A percentile compares a stretch with the other conserved stretches of the same genome.
phyloP scores from a whole-genome alignment of 495 filamentous ascomycete species.

The Baudoinia panamericana region DNA sequence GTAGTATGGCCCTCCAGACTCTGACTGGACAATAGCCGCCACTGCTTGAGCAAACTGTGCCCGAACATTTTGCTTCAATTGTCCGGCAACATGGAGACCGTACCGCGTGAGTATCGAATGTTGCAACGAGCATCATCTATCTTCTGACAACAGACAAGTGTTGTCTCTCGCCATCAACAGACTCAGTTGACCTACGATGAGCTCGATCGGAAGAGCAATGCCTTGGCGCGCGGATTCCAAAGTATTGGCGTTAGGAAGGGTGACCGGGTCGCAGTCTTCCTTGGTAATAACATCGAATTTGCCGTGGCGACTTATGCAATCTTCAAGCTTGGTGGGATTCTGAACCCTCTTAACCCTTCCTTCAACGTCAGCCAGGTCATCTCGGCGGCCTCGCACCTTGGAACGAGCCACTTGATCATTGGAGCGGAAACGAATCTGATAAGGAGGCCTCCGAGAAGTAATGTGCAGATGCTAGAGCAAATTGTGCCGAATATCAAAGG shows the following conservation, averaged over 20 bases:
- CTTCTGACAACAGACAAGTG: conserved; percentile 33
- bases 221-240: conserved; percentile 57
- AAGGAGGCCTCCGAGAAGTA: conserved; percentile 65
- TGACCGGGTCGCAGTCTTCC: conserved; percentile 69
- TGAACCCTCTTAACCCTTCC: conserved; percentile 84
- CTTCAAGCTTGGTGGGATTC: conserved; percentile 82
- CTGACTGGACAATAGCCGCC: conserved; percentile 52
- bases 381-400: conserved; percentile 64
- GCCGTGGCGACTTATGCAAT: conserved; percentile 74
- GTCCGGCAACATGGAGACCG: conserved; percentile 61
- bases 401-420: conserved; percentile 64
- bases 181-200: conserved; percentile 54
- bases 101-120: conserved; percentile 45
- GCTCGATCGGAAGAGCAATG: conserved; percentile 64
- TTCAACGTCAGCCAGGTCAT: conserved; percentile 74
- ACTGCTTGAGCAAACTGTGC: conserved; percentile 60
- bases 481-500: conserved; percentile 48
- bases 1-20: no score
- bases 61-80: conserved; percentile 64
- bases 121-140: no score
- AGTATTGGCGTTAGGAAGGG: conserved; percentile 69
- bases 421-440: conserved; percentile 75
- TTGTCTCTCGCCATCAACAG: conserved; percentile 53
- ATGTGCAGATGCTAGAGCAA: conserved; percentile 52
- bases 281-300: conserved; percentile 78